Base-by-base conservation (phyloP, 1,139 yeast genomes). In the Geotrichum histeridarum region DNA sequence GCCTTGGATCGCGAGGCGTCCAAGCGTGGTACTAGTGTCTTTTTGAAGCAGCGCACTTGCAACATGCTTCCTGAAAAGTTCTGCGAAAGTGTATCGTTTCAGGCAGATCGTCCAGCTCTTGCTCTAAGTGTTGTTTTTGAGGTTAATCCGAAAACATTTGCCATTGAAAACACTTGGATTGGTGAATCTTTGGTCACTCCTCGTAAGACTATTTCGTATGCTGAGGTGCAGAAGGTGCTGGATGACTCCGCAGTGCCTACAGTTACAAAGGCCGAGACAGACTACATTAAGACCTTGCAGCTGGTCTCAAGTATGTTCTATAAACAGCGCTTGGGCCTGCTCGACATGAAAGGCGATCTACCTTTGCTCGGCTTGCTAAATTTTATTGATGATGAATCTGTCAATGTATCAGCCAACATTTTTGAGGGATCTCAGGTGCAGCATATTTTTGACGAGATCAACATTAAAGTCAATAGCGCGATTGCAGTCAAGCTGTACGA, bases 11-110 rank as follows among this genome's bases (percentile, higher is more conserved):
- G 94, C 58, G 91, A 93, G 67, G 87, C 96, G 1, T 87, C 89
- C 70, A 90, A 89, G 73, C 81, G 98, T 67, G 89, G 95, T 1
- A 82, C 93, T 2, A 83, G 96, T 12, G 98, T 93, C 6, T 86
- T 84, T 66, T 79, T 93, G 70, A 94, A 95, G n/a, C 96, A 91
- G 67, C 84, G 83, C 60, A 71, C 77, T 22, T 77, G 78, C 41
- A 81, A 85, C 59, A 75, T 93, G 64, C 79, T 86, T 61, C 97
- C 98, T 1, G 74, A 74, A 38, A 77, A 77, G 48, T 77, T 89
- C 49, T 83, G 82, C 60, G 78, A 80, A 11, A 61, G 76, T 38
- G 75, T 86, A 48, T 82, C 90, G 1, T 84, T 93, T 64, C 75
- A 77, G 46, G 83, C 80, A 53, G 82, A 80, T 58, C 79, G 79